Evolutionary conservation across 441 rosid genomes (phyloP).

Genomic region (Aquilaria agallochum): DNA sequence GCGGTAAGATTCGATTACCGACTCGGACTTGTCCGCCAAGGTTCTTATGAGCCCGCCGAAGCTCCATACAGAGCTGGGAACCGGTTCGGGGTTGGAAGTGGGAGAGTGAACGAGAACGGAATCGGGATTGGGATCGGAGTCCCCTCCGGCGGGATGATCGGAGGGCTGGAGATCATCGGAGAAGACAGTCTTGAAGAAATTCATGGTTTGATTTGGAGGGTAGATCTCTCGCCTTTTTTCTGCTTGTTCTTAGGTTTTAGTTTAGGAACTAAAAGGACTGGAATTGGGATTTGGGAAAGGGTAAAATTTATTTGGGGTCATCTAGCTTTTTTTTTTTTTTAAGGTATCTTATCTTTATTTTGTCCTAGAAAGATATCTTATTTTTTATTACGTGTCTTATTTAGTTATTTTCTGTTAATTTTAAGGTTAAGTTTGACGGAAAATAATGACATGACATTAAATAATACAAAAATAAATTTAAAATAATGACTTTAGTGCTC

Average conservation of each 20-base stretch:
- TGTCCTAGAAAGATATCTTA: too few species aligned
- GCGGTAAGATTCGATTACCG: slow-evolving; percentile 58
- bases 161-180: slow-evolving; percentile 28
- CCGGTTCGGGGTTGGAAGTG: slow-evolving; percentile 5
- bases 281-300: not conserved
- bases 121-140: slow-evolving; percentile 29
- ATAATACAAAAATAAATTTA: too few species aligned
- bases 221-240: not conserved
- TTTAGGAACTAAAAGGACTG: not conserved
- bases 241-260: slow-evolving; percentile 1
- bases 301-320: too few species aligned
- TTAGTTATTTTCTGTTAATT: too few species aligned
- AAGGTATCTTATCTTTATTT: too few species aligned
- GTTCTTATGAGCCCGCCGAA: slow-evolving; percentile 47
- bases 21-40: slow-evolving; percentile 54
- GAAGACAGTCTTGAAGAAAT: slow-evolving; percentile 66
- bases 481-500: too few species aligned
- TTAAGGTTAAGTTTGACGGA: too few species aligned
- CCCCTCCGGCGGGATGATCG: not conserved
- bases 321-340: too few species aligned
- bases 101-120: slow-evolving; percentile 21
- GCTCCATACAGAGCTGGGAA: slow-evolving; percentile 37
- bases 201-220: slow-evolving; percentile 27
- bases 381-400: too few species aligned
- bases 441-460: too few species aligned